phyloP scores from a whole-genome alignment of 2,329 filamentous ascomycete genomes.

The Colletotrichum brevisporum region DNA sequence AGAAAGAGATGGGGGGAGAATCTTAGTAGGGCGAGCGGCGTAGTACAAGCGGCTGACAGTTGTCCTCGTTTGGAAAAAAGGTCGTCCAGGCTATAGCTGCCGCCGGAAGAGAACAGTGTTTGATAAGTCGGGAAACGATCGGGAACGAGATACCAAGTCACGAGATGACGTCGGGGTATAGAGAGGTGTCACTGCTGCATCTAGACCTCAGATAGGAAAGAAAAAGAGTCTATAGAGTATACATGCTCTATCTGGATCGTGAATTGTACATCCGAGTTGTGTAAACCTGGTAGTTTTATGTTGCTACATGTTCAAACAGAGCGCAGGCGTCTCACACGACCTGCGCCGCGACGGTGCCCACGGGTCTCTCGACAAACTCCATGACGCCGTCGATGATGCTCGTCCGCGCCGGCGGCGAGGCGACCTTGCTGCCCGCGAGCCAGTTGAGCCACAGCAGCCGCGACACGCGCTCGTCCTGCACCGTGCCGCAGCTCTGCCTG shows the following conservation, averaged over 20 bases:
- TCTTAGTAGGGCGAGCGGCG: neutral
- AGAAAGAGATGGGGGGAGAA: no score
- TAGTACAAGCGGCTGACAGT: slow-evolving; percentile 20
- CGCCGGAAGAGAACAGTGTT: slow-evolving; percentile 3
- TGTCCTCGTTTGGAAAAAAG: slow-evolving; percentile 8
- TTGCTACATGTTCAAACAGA: slow-evolving; percentile 42
- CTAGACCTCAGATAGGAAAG: neutral
- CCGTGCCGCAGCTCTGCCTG: slow-evolving; percentile 74
- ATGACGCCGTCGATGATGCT: slow-evolving; percentile 91
- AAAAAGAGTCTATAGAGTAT: neutral
- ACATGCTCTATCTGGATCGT: neutral
- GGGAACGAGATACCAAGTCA: slow-evolving; percentile 21
- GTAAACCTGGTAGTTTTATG: slow-evolving; percentile 20
- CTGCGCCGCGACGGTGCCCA: slow-evolving; percentile 88
- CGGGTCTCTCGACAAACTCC: slow-evolving; percentile 87
- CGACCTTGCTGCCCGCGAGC: slow-evolving; percentile 87
- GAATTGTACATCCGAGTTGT: neutral
- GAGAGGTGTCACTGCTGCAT: neutral
- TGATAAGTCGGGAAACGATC: neutral
- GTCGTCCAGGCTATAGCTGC: slow-evolving; percentile 25
- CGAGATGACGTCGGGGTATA: neutral
- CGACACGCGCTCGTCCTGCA: slow-evolving; percentile 84
- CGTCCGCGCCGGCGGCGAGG: slow-evolving; percentile 84
- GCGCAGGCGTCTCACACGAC: slow-evolving; percentile 65
- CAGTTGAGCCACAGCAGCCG: slow-evolving; percentile 92